phyloP scores from a whole-genome alignment of 2,329 filamentous ascomycete genomes.

The Ploettnerulaceae sp. region DNA sequence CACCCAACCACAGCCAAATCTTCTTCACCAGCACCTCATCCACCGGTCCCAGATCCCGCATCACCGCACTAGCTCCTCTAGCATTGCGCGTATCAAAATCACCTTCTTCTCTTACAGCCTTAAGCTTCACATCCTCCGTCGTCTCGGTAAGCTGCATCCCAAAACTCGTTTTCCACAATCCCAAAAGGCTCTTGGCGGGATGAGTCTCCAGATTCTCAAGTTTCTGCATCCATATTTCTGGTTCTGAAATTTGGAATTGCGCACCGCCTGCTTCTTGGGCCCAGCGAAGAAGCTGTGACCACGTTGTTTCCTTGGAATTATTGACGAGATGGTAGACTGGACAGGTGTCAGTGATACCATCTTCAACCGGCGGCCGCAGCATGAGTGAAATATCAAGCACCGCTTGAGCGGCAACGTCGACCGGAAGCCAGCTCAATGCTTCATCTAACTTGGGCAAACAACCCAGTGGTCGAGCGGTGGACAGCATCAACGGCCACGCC shows the following conservation, averaged over 20 bases:
- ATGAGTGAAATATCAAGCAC: slow-evolving; percentile 39
- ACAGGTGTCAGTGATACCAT: too few relatives aligned
- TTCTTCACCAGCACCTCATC: slow-evolving; percentile 40
- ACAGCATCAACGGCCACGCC: slow-evolving; percentile 46
- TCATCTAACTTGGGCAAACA: slow-evolving; percentile 39
- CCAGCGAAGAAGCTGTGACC: slow-evolving; percentile 44
- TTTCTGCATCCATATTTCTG: too few relatives aligned
- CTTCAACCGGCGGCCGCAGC: too few relatives aligned
- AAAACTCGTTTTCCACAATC: slow-evolving; percentile 45
- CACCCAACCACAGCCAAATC: slow-evolving; percentile 35
- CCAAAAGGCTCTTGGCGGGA: slow-evolving; percentile 40
- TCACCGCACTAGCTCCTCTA: slow-evolving; percentile 32
- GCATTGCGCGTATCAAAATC: slow-evolving; percentile 31
- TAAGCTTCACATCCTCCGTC: background rate
- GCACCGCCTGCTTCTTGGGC: slow-evolving; percentile 22
- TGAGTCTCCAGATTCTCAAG: slow-evolving; percentile 37
- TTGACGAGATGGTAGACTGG: slow-evolving; percentile 35
- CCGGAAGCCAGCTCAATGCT: slow-evolving; percentile 43
- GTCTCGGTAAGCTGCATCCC: slow-evolving; percentile 11
- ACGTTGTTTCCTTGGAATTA: slow-evolving; percentile 39
- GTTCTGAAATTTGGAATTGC: slow-evolving; percentile 40
- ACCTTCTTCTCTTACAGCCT: background rate
- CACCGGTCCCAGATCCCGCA: slow-evolving; percentile 37
- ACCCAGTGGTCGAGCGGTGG: slow-evolving; percentile 35
- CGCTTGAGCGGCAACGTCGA: slow-evolving; percentile 41